These are phyloP conservation scores for Hypomontagnella monticulosa DNA, from an alignment of 495 filamentous ascomycete genomes.

Conservation along the genomic window DNA sequence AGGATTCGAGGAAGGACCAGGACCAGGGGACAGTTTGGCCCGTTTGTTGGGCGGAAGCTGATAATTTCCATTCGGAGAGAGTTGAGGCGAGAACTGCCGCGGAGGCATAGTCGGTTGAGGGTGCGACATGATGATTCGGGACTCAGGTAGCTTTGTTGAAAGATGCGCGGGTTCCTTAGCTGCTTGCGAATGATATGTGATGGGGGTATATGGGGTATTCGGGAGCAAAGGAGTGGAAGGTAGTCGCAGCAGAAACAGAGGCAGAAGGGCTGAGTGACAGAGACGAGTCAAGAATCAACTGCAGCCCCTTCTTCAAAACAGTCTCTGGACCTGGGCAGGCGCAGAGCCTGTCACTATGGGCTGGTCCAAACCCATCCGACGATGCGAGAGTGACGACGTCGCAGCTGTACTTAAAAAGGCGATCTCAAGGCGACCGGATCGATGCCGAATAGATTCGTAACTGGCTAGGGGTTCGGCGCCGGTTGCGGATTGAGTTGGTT, in stretches of 20 bases:
- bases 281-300: no score
- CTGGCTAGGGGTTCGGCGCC: not conserved
- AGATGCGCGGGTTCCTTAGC: not conserved
- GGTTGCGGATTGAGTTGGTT: slow-evolving; percentile 7
- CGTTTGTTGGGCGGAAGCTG: slow-evolving; percentile 70
- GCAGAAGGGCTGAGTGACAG: no score
- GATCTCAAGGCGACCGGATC: slow-evolving; percentile 17
- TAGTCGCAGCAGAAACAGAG: no score
- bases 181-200: not conserved
- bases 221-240: not conserved
- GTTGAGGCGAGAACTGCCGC: slow-evolving; percentile 51
- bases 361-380: slow-evolving; percentile 39
- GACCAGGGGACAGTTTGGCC: slow-evolving; percentile 71
- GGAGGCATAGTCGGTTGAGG: slow-evolving; percentile 37
- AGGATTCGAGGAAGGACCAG: slow-evolving; percentile 49
- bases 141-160: not conserved
- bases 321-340: slow-evolving; percentile 40
- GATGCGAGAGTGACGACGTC: not conserved
- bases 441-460: slow-evolving; percentile 6
- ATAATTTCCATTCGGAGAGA: slow-evolving; percentile 49
- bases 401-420: not conserved
- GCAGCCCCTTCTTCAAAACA: slow-evolving; percentile 5
- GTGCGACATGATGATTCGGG: slow-evolving; percentile 38
- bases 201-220: not conserved
- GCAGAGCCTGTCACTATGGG: slow-evolving; percentile 39